Evolutionary conservation across 306 rosid genomes (phyloP).

Genomic region (Cucumis sativus): DNA sequence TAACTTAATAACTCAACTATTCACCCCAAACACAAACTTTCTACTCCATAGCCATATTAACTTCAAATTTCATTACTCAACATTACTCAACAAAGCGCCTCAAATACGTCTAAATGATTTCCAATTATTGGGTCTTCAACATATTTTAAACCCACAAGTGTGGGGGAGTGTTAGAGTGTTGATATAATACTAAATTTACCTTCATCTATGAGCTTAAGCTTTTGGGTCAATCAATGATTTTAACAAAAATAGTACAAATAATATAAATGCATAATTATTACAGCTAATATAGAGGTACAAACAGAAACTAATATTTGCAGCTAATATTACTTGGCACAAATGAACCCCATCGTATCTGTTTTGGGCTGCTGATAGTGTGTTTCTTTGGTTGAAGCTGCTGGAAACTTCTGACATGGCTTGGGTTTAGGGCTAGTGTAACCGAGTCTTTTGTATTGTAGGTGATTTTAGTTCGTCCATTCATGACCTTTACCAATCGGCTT

Average conservation of each 20-base stretch:
- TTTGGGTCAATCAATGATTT: too few species aligned
- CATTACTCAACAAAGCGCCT: too few species aligned
- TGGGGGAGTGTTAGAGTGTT: too few species aligned
- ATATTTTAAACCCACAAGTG: too few species aligned
- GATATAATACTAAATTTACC: too few species aligned
- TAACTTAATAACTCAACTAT: too few species aligned
- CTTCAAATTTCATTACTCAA: too few species aligned
- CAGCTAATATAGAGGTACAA: not conserved
- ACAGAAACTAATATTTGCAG: not conserved
- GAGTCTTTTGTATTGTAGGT: constrained; percentile 33
- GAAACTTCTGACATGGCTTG: not conserved
- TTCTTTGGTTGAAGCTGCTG: not conserved
- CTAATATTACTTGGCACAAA: not conserved
- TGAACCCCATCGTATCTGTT: not conserved
- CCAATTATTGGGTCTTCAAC: too few species aligned
- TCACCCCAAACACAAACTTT: too few species aligned
- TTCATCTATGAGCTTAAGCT: too few species aligned
- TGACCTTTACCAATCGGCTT: constrained; percentile 91
- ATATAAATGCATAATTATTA: not conserved
- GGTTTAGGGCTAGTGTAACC: not conserved
- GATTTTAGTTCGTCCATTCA: constrained; percentile 66
- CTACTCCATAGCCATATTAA: too few species aligned
- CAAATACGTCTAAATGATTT: too few species aligned
- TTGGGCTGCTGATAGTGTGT: not conserved
- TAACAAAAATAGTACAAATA: not conserved